Evolutionary conservation across 2,329 filamentous ascomycete genomes (phyloP), one percentile per base, ranked within the genome.

Genomic region (Bimuria novae-zelandiae): DNA sequence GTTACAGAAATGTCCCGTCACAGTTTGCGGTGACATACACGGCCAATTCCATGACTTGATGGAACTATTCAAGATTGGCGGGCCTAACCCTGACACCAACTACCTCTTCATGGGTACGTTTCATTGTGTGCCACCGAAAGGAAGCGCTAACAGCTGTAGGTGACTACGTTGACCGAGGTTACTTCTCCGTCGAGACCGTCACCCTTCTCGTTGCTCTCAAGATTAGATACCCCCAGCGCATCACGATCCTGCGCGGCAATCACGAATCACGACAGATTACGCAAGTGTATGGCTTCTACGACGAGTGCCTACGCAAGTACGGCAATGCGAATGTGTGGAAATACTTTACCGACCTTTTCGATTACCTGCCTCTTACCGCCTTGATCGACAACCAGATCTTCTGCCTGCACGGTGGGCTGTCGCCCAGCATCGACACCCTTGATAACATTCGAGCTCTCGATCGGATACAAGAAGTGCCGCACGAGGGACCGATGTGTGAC

Each of bases 61-160:
- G 92, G 94, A 99, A 80, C 86, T 99, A 49, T 99, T 99, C 84
- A 95, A 96, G 80, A 97, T 99, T 76, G 94, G 94, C 65, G 94
- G 94, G 49, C 92, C 92, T 56, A 97, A 96, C 74, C 94, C 94
- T 63, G 94, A 99, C 77, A 97, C 94, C 72, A 97, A 97, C 81
- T 97, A 97, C 78, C 88, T 97, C 63, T 97, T 97, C 81, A 97
- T 99, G 92, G 92, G 91, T 94, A 43, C 44, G 61, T 48, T 35
- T 17, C 40, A 30, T 45, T 21, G 22, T 25, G 30, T 47, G 22
- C 14, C 16, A 8, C 40, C 25, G 29, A 32, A 22, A 25, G 37
- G 43, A 30, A 14, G 10, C 21, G 32, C 49, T 55, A 37, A 55
- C 14, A 12, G 6, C 22, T 37, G 14, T 60, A 91, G 89, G 93